These are phyloP conservation scores for Ophiostoma tasmaniense DNA, from an alignment of 2,329 filamentous ascomycete genomes.

Conservation along the genomic window DNA sequence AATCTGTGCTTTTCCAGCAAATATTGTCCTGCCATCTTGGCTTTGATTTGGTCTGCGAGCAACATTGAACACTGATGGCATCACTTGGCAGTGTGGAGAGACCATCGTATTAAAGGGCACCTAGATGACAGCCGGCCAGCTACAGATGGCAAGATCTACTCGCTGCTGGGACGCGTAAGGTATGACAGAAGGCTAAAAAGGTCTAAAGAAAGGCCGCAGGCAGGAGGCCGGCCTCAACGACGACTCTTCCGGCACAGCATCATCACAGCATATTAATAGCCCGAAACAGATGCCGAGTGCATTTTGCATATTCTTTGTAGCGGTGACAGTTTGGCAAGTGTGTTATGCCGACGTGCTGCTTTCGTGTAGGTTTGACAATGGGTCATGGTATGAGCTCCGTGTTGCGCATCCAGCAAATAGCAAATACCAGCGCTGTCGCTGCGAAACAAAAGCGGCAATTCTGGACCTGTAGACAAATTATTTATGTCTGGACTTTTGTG, in stretches of 20 bases:
- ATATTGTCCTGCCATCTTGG: too few species aligned
- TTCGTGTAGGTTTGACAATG: neutral
- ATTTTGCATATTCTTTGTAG: neutral
- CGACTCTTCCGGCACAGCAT: neutral
- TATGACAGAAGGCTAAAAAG: neutral
- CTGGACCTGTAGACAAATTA: neutral
- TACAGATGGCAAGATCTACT: too few species aligned
- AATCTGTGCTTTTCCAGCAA: too few species aligned
- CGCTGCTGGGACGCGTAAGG: neutral
- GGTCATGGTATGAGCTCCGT: neutral
- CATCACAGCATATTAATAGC: neutral
- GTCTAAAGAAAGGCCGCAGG: neutral
- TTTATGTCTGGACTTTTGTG: neutral
- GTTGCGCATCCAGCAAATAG: neutral
- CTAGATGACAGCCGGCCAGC: too few species aligned
- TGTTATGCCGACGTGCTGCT: neutral
- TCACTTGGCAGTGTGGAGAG: too few species aligned
- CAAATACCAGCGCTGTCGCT: neutral
- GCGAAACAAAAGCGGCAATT: neutral
- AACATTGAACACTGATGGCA: too few species aligned
- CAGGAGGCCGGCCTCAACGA: neutral
- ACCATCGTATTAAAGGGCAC: too few species aligned
- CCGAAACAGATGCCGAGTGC: neutral
- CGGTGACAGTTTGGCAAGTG: neutral
- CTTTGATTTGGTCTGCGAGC: too few species aligned